Conservation (phyloP, 1,284 basidiomycete genomes). For the Apiotrichum brassicae region DNA sequence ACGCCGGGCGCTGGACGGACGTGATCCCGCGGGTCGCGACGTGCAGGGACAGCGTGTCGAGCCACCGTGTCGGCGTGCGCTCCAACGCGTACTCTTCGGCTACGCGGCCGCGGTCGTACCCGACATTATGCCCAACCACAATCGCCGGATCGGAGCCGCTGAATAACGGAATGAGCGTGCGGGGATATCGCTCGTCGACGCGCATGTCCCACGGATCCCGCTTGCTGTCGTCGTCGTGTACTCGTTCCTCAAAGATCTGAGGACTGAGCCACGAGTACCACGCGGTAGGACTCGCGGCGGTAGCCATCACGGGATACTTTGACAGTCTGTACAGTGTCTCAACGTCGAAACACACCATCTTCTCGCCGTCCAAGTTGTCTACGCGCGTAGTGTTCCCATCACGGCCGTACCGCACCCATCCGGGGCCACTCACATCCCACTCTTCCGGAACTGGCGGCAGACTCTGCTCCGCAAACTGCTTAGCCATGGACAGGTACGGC, state of each 20-base stretch:
- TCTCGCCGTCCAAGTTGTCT: slow-evolving; percentile 55
- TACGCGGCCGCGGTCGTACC: slow-evolving; percentile 83
- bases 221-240: slow-evolving; percentile 3
- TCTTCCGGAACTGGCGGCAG: slow-evolving; percentile 60
- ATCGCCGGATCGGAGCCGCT: slow-evolving; percentile 52
- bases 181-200: slow-evolving; percentile 21
- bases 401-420: slow-evolving; percentile 77
- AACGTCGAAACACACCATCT: slow-evolving; percentile 79
- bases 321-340: slow-evolving; percentile 83
- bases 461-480: slow-evolving; percentile 54
- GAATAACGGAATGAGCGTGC: slow-evolving; percentile 41
- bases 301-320: slow-evolving; percentile 81
- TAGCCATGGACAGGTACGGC: slow-evolving; percentile 74
- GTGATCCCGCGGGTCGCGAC: slow-evolving; percentile 92
- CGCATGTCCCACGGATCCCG: slow-evolving; percentile 27
- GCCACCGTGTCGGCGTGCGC: slow-evolving; percentile 68
- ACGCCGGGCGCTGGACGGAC: slow-evolving; percentile 86
- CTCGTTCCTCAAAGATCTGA: slow-evolving; percentile 62
- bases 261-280: slow-evolving; percentile 98
- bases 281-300: slow-evolving; percentile 69
- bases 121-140: slow-evolving; percentile 89
- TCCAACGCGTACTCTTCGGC: slow-evolving; percentile 75
- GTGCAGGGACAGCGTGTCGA: slow-evolving; percentile 95
- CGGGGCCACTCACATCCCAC: slow-evolving; percentile 66
- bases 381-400: slow-evolving; percentile 36